Evolutionary conservation across 2,329 filamentous ascomycete species (phyloP), one percentile per base, ranked within the genome.

Genomic region (Bipolaris cookei): DNA sequence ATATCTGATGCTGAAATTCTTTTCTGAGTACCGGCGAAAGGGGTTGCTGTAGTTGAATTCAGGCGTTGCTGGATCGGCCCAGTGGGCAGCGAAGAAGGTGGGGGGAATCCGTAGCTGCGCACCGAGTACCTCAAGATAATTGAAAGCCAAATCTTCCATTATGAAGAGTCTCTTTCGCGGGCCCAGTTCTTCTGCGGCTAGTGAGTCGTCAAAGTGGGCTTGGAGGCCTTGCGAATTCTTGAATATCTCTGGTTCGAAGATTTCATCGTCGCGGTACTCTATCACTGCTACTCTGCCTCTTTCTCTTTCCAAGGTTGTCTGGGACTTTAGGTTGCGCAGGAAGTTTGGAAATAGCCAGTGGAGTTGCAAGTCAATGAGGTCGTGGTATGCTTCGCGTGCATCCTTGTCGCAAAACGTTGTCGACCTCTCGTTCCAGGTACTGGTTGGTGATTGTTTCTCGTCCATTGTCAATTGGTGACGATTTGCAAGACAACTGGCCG

Each of bases 11-110:
- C 11, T 14, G 7, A 63, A 61, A 8, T 53, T 39, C 4, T 35
- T 32, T 13, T 53, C 46, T 5, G 58, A 35, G n/a, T 23, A 61
- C 3, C 54, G 47, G n/a, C 49, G 42, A 13, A 63, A 56, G 0
- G 58, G 47, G 21, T 51, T 53, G 2, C 58, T 54, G 25, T 61
- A 51, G 20, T 61, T 61, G 48, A 61, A 61, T 16, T 56, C 49
- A 8, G 55, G 51, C 1, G 44, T 35, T 20, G 58, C 55, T 1
- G 55, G 58, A 37, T 61, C 55, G n/a, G 58, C 55, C 35, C 43
- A 61, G 13, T 61, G 58, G 7, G 57, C 48, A 13, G 58, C 58
- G 21, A 61, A 61, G 51, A 58, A 55, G 25, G 47, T 56, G 1
- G 58, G 58, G 13, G 55, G 58, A 35, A 58, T 56, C 2, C 55